A percentile compares a stretch with the other conserved stretches of the same genome.
Evolutionary conservation across 2,329 filamentous ascomycete genomes (phyloP).

Genomic region (Trichoderma gracile): DNA sequence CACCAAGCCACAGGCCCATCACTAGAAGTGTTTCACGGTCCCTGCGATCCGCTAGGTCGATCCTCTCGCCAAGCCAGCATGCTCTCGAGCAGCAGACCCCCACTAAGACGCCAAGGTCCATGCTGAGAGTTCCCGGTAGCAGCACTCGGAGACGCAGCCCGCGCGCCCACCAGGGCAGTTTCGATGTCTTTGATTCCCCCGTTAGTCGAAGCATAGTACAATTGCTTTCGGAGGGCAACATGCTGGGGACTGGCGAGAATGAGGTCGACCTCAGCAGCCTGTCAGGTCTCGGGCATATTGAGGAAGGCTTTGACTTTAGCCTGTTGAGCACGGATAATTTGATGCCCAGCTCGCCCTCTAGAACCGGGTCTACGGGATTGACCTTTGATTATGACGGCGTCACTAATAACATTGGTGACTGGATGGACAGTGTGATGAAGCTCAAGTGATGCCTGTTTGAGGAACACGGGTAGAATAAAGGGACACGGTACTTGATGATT

Average conservation of each 20-base stretch:
- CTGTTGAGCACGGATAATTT: constrained; percentile 50
- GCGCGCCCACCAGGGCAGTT: constrained; percentile 41
- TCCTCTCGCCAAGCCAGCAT: constrained; percentile 48
- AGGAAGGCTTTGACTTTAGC: constrained; percentile 48
- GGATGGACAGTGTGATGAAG: constrained; percentile 29
- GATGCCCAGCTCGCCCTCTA: constrained; percentile 53
- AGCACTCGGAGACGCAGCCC: constrained; percentile 47
- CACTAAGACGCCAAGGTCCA: constrained; percentile 44
- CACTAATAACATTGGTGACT: constrained; percentile 36
- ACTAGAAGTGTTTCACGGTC: constrained; percentile 62
- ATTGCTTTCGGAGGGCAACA: constrained; percentile 59
- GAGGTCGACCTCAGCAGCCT: constrained; percentile 48
- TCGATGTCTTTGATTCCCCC: constrained; percentile 54
- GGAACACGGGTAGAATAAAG: not conserved
- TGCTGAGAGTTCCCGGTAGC: constrained; percentile 35
- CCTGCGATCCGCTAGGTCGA: constrained; percentile 49
- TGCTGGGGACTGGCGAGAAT: constrained; percentile 46
- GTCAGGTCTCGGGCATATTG: constrained; percentile 42
- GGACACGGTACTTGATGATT: constrained; percentile 16
- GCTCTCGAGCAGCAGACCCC: constrained; percentile 52
- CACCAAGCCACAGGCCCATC: constrained; percentile 60
- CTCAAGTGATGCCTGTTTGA: constrained; percentile 8
- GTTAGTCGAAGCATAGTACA: constrained; percentile 65
- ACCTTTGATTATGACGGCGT: constrained; percentile 40
- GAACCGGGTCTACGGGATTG: constrained; percentile 32